Percentiles rank a stretch among this genome's conserved stretches.
phyloP scores from a whole-genome alignment of 495 filamentous ascomycete species.

The Neurospora sp. region DNA sequence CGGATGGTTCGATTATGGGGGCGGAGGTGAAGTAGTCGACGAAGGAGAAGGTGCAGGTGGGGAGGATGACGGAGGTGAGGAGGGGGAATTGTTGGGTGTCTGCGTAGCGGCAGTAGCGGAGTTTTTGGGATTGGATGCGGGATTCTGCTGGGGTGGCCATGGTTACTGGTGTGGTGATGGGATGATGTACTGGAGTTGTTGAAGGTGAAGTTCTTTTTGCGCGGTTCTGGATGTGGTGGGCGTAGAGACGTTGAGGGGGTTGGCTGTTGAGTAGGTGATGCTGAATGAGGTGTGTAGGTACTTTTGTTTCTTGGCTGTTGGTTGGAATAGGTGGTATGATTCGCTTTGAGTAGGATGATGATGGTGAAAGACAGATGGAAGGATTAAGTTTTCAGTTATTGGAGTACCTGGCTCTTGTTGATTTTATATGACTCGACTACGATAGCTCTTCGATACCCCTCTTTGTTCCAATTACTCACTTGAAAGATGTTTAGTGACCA shows the following conservation, averaged over 20 bases:
- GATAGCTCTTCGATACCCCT: background rate
- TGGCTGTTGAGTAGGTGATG: background rate
- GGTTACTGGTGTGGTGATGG: no score
- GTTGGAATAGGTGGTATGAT: background rate
- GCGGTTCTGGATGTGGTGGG: background rate
- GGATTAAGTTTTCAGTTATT: background rate
- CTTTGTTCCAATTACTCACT: background rate
- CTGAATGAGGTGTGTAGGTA: background rate
- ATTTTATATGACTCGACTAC: background rate
- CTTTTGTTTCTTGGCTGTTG: background rate
- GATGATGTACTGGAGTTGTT: no score
- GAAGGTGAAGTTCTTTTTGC: no score
- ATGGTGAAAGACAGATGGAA: background rate
- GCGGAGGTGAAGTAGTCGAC: background rate
- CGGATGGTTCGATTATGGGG: background rate
- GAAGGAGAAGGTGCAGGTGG: background rate
- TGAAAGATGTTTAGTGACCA: background rate
- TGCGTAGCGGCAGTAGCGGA: background rate
- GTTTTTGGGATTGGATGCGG: background rate
- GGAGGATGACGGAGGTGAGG: background rate
- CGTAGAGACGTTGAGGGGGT: background rate
- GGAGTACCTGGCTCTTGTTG: background rate
- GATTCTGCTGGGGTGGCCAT: no score
- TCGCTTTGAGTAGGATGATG: background rate
- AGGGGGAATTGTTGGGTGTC: background rate